Evolutionary conservation across 2,329 filamentous ascomycete genomes (phyloP).

Genomic region (Blumeriella jaapii): DNA sequence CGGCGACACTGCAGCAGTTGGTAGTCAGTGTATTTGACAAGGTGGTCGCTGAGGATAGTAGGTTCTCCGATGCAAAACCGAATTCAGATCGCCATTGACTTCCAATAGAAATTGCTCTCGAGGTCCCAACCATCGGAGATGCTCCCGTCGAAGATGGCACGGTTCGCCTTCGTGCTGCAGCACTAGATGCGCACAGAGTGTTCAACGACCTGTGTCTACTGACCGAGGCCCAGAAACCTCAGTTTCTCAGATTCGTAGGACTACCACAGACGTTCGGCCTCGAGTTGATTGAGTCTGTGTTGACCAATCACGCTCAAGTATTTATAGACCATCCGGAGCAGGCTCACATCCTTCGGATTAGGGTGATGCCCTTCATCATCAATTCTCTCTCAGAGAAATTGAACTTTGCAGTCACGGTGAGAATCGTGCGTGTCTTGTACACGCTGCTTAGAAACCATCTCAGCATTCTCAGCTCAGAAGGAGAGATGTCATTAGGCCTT

Average conservation of each 20-base stretch:
- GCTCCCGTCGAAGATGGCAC: constrained; percentile 54
- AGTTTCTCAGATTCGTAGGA: constrained; percentile 68
- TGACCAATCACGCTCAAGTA: constrained; percentile 73
- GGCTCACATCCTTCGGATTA: constrained; percentile 60
- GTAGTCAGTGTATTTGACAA: constrained; percentile 91
- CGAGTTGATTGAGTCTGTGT: constrained; percentile 82
- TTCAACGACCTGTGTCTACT: constrained; percentile 85
- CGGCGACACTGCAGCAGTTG: constrained; percentile 90
- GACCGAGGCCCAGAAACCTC: constrained; percentile 71
- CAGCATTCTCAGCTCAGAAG: constrained; percentile 61
- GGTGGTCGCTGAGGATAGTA: constrained; percentile 70
- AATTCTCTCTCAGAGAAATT: constrained; percentile 66
- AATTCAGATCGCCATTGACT: neutral
- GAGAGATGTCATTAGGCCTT: constrained; percentile 69
- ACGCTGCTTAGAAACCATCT: constrained; percentile 72
- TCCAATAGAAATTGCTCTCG: constrained; percentile 27
- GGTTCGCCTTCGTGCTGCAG: constrained; percentile 59
- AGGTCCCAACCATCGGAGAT: constrained; percentile 51
- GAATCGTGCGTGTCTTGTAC: constrained; percentile 72
- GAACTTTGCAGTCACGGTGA: constrained; percentile 71
- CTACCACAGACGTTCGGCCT: constrained; percentile 76
- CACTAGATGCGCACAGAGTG: constrained; percentile 75
- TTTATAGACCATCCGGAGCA: constrained; percentile 74
- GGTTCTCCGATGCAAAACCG: constrained; percentile 27
- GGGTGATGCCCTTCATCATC: constrained; percentile 75